Evolutionary conservation across 2,329 filamentous ascomycete genomes (phyloP), one percentile per base, ranked within the genome.

Genomic region (Colletotrichum caudatum): DNA sequence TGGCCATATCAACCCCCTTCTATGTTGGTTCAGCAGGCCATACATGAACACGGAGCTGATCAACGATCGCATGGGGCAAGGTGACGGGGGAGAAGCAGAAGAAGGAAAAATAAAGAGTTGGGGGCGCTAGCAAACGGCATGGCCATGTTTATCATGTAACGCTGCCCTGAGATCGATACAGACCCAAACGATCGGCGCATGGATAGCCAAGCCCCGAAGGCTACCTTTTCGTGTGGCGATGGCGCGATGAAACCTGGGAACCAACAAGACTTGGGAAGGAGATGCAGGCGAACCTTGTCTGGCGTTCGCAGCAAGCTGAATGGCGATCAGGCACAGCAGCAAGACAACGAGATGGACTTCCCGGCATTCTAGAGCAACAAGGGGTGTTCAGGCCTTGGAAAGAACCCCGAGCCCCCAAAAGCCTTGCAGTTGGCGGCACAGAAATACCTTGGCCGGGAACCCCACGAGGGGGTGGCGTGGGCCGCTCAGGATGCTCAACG

Each of bases 1-100:
- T 77, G 66, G 77, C 79, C 81, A 83, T 83, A 72, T 77, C 77
- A 69, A 69, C 57, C 44, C 68, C 66, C 60, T 64, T 61, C 50
- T 50, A 53, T 48, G 56, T 46, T 71, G 70, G 46, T 57, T 53
- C 37, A 53, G 33, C 29, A 61, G 50, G 56, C 51, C 60, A 64
- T 61, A 60, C 72, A 69, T 75, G 64, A 68, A 72, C 59, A 63
- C 50, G 63, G 54, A 64, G 46, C 41, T 66, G 58, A 51, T 23
- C 20, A 39, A 58, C 56, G 29, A n/a, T 41, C 5, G 66, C 67
- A 66, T 66, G 69, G 66, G 58, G 58, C 44, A 71, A 72, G 50
- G 61, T 35, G 61, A 71, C 35, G 50, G 51, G 39, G 57, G 18
- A 61, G 29, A 46, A n/a, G 41, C 18, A 66, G 20, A 58, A 66